phyloP scores from a whole-genome alignment of 2,329 filamentous ascomycete species.

The Monosporascus sp. region DNA sequence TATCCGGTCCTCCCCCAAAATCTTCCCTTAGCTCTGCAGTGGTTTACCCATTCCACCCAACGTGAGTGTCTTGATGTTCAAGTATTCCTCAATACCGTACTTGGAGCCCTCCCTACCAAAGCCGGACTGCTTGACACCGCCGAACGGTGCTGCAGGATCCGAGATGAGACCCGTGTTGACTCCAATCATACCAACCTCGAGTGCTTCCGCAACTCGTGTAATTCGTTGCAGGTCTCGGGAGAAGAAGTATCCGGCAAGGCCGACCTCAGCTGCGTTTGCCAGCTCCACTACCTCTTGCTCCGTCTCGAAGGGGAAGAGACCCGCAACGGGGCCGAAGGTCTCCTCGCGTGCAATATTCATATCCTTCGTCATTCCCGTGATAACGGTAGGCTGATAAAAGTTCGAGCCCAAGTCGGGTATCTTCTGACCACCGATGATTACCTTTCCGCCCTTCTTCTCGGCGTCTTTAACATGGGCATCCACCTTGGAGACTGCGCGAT shows the following conservation, averaged over 20 bases:
- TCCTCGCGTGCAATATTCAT: slow-evolving; percentile 87
- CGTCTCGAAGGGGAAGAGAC: slow-evolving; percentile 80
- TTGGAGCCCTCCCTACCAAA: slow-evolving; percentile 75
- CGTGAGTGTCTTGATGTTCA: slow-evolving; percentile 62
- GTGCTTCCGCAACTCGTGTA: slow-evolving; percentile 58
- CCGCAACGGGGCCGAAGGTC: slow-evolving; percentile 92
- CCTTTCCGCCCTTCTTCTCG: slow-evolving; percentile 67
- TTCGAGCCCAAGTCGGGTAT: slow-evolving; percentile 72
- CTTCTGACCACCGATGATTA: slow-evolving; percentile 71
- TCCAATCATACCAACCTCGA: slow-evolving; percentile 85
- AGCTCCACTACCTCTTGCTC: slow-evolving; percentile 83
- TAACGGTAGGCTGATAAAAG: slow-evolving; percentile 87
- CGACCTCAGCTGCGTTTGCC: slow-evolving; percentile 80
- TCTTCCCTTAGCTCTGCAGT: slow-evolving; percentile 37
- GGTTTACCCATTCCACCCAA: slow-evolving; percentile 51
- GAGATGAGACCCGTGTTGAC: slow-evolving; percentile 70
- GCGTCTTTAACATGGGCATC: slow-evolving; percentile 77
- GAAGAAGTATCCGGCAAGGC: slow-evolving; percentile 93
- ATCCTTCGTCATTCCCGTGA: slow-evolving; percentile 77
- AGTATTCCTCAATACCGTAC: slow-evolving; percentile 74
- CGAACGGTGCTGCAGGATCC: slow-evolving; percentile 60
- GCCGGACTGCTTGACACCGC: slow-evolving; percentile 77
- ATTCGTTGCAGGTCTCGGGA: slow-evolving; percentile 58
- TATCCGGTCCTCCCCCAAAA: neutral
- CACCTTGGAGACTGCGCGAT: slow-evolving; percentile 74